Evolutionary conservation across 257 asterid genomes (phyloP), one percentile per base, ranked within the genome.

Genomic region (Thymus quinquecostatus): DNA sequence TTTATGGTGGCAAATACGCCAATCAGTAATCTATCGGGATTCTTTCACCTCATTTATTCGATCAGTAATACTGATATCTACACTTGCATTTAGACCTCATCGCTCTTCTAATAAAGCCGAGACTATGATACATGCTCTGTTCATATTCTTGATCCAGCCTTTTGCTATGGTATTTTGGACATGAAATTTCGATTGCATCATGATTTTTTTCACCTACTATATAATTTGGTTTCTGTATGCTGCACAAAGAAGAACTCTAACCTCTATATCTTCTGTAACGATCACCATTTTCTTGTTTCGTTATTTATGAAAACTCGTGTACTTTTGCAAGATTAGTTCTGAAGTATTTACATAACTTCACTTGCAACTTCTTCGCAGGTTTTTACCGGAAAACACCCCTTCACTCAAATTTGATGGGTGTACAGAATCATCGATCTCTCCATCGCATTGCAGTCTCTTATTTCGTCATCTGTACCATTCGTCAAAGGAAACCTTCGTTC

Each of bases 351-450:
- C 8, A 69, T 3, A 41, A 56, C 7, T 55, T n/a, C 8, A 44
- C 30, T 40, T 60, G 62, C 33, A 21, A 48, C 13, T 60, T 47
- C 45, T 71, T 21, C 9, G 12, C 51, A 70, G 75, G 60, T 47
- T 60, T 58, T 30, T 3, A 28, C 3, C 8, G 7, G 51, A 60
- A 32, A 36, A 34, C 12, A 71, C 34, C 40, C 47, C 1, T 61
- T 34, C 48, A 14, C 32, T 65, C 48, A 14, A 65, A 9, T 48
- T 29, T 47, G 59, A 32, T 65, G 48, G 60, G 47, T n/a, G 7
- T 3, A 38, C 32, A 41, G 2, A 28, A 10, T 28, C 41, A 41
- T 62, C 40, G 3, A 10, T 14, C 29, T 64, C 38, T 10, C 36
- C 27, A 13, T 44, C 55, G 8, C 7, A 12, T 29, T 45, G 45